phyloP scores from a whole-genome alignment of 179 eudicot genomes.

The Beta lomatogona region DNA sequence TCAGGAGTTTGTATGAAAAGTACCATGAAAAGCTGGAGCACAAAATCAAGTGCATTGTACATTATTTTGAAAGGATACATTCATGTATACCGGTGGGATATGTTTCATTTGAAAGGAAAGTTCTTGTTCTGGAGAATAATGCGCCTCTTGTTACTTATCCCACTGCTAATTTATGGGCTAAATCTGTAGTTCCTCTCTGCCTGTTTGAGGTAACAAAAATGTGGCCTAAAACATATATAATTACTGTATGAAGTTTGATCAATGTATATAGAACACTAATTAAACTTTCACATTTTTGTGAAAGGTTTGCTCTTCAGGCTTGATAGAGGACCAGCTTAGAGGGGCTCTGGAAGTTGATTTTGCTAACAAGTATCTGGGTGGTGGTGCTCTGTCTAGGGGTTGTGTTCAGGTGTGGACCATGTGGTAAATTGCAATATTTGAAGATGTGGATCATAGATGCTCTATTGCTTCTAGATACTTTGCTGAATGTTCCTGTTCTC shows the following conservation, averaged over 20 bases:
- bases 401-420: conserved; percentile 99
- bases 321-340: conserved; percentile 77
- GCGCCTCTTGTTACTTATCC: conserved; percentile 46
- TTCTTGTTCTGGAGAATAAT: conserved; percentile 54
- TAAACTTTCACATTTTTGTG: conserved; percentile 14
- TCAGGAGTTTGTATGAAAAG: conserved; percentile 70
- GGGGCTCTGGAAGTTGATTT: conserved; percentile 94
- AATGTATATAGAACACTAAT: not conserved
- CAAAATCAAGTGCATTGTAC: conserved; percentile 81
- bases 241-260: not conserved
- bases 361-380: conserved; percentile 88
- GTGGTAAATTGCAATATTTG: conserved; percentile 4
- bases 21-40: conserved; percentile 60
- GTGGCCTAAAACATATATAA: not conserved
- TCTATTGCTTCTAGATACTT: conserved; percentile 6
- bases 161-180: conserved; percentile 59
- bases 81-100: conserved; percentile 55
- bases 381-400: conserved; percentile 83
- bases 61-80: conserved; percentile 85
- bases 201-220: conserved; percentile 60
- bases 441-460: not conserved
- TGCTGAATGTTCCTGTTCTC: not conserved
- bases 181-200: conserved; percentile 64
- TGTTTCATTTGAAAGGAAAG: conserved; percentile 89
- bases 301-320: conserved; percentile 66